Conservation (phyloP, 2,329 filamentous ascomycete genomes). For the Stemphylium vesicarium region DNA sequence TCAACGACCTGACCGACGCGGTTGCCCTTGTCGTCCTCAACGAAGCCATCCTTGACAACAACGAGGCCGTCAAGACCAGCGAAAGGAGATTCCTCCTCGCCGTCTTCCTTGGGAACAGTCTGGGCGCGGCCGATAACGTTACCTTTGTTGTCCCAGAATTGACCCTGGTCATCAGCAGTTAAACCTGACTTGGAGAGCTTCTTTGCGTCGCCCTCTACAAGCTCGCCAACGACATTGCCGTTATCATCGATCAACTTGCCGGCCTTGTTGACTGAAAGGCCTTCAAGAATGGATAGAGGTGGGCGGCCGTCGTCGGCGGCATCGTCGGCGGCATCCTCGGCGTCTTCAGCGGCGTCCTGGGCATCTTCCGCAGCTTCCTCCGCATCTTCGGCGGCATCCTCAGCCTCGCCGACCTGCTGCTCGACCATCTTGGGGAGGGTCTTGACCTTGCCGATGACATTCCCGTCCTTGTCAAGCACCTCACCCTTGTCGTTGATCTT, state of each 20-base stretch:
- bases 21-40: constrained; percentile 59
- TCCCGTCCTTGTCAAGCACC: constrained; percentile 68
- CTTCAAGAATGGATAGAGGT: constrained; percentile 58
- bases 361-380: constrained; percentile 44
- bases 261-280: constrained; percentile 58
- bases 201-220: constrained; percentile 59
- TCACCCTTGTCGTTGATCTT: constrained; percentile 70
- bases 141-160: constrained; percentile 62
- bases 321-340: constrained; percentile 38
- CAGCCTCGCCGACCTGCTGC: constrained; percentile 41
- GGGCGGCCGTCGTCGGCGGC: constrained; percentile 50
- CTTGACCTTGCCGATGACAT: constrained; percentile 67
- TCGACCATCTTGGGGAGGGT: constrained; percentile 55
- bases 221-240: constrained; percentile 57
- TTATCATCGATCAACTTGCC: constrained; percentile 58
- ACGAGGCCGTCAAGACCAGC: constrained; percentile 59
- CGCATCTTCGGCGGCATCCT: constrained; percentile 39
- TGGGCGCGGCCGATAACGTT: constrained; percentile 59
- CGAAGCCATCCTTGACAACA: constrained; percentile 58
- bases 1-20: constrained; percentile 57
- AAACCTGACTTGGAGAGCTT: constrained; percentile 58
- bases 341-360: constrained; percentile 40
- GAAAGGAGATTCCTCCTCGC: constrained; percentile 57
- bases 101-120: constrained; percentile 55
- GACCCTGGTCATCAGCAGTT: constrained; percentile 54